These are phyloP conservation scores for Ochetophila trinervis DNA, from an alignment of 306 rosid species.

Conservation along the genomic window DNA sequence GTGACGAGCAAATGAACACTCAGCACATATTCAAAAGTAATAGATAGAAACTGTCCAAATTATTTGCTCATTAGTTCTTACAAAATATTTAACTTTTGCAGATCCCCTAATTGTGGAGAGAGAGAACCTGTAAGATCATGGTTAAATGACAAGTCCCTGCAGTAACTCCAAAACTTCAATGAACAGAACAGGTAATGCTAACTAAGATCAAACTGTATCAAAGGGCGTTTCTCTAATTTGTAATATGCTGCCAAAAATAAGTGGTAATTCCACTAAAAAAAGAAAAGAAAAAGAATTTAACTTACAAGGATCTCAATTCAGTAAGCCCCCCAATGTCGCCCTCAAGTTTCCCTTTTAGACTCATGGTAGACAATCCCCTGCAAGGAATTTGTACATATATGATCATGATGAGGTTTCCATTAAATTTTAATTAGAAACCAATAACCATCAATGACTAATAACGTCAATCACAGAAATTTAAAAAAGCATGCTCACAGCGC, in stretches of 20 bases:
- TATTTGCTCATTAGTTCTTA: slow-evolving; percentile 41
- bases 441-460: neutral
- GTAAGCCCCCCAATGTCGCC: slow-evolving; percentile 68
- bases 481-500: slow-evolving; percentile 51
- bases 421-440: neutral
- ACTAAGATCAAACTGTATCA: slow-evolving; percentile 11
- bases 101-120: slow-evolving; percentile 46
- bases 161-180: slow-evolving; percentile 21
- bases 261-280: neutral
- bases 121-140: slow-evolving; percentile 52
- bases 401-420: neutral
- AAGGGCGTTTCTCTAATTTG: neutral
- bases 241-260: neutral
- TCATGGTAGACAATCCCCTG: slow-evolving; percentile 74
- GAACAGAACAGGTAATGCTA: slow-evolving; percentile 5
- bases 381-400: neutral
- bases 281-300: slow-evolving; percentile 8
- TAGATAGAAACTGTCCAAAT: slow-evolving; percentile 3
- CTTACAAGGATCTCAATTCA: slow-evolving; percentile 75
- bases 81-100: slow-evolving; percentile 64
- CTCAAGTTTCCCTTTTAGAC: slow-evolving; percentile 56
- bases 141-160: slow-evolving; percentile 78
- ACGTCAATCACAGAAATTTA: neutral
- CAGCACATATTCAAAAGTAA: neutral
- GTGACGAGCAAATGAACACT: slow-evolving; percentile 13